These are phyloP conservation scores for Penicillium goetzii DNA, from an alignment of 495 filamentous ascomycete species.

Conservation along the genomic window DNA sequence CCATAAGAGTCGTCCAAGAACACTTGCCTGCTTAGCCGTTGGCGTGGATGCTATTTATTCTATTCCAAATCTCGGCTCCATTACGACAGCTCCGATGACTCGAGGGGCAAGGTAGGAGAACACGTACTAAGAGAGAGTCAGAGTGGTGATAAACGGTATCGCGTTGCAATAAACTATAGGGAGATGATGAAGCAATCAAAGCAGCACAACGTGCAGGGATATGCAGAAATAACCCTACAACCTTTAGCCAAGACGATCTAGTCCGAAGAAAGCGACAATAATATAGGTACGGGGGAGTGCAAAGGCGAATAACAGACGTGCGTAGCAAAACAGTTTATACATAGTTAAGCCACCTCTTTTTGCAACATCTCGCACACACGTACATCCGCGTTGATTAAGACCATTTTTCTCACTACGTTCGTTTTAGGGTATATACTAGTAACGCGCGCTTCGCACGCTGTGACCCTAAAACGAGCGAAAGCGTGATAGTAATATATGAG, in stretches of 20 bases:
- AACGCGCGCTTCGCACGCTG: no score
- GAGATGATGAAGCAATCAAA: not conserved
- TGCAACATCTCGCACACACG: constrained; percentile 6
- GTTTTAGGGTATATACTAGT: no score
- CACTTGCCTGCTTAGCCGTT: no score
- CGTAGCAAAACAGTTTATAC: constrained; percentile 6
- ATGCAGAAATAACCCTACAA: constrained; percentile 4
- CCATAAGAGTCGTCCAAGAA: no score
- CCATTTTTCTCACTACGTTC: not conserved
- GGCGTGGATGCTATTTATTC: no score
- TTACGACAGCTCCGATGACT: no score
- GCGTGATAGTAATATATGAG: no score
- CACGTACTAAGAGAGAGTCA: not conserved
- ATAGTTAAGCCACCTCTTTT: constrained; percentile 12
- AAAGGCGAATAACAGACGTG: not conserved
- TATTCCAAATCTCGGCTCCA: no score
- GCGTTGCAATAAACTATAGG: not conserved
- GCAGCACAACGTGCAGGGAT: not conserved
- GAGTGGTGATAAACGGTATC: not conserved
- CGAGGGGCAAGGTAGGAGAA: no score
- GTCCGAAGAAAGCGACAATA: not conserved
- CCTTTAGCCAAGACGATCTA: constrained; percentile 5
- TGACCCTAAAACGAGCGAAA: no score
- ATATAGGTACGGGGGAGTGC: not conserved
- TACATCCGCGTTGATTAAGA: no score